Evolutionary conservation across 441 rosid species (phyloP).

Genomic region (Pelargonium australe): DNA sequence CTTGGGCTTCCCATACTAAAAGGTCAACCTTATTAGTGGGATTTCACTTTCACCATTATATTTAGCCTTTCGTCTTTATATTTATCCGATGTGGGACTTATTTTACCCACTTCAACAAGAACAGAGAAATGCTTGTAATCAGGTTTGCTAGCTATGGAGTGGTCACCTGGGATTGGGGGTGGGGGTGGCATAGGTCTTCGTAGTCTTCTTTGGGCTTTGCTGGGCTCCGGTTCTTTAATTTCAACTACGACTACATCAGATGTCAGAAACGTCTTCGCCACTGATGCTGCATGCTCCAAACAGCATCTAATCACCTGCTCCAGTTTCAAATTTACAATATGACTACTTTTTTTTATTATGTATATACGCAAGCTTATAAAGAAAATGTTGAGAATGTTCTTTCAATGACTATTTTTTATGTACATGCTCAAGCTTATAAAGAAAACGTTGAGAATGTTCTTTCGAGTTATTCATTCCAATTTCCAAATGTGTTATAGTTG

Average conservation of each 20-base stretch:
- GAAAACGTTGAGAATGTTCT: background rate
- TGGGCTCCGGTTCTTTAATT: conserved; percentile 43
- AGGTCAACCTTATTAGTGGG: too few relatives aligned
- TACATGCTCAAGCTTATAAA: background rate
- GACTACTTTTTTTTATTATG: too few relatives aligned
- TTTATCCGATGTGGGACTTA: too few relatives aligned
- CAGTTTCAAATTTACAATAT: conserved; percentile 1
- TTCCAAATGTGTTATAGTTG: background rate
- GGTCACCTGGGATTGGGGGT: conserved; percentile 11
- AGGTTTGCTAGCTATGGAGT: background rate
- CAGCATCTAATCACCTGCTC: conserved; percentile 83
- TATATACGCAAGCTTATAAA: too few relatives aligned
- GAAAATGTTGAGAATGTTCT: too few relatives aligned
- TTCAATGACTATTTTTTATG: background rate
- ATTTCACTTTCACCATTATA: too few relatives aligned
- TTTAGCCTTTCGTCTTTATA: too few relatives aligned
- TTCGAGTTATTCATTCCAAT: background rate
- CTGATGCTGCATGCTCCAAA: conserved; percentile 83
- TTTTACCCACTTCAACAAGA: too few relatives aligned
- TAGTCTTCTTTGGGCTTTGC: conserved; percentile 21
- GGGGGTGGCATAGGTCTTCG: conserved; percentile 40
- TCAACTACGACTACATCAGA: conserved; percentile 75
- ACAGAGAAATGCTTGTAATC: background rate
- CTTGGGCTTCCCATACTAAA: too few relatives aligned
- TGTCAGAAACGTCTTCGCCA: conserved; percentile 70